These are phyloP conservation scores for Aspergillus kassunensis DNA, from an alignment of 495 filamentous ascomycete genomes.

Conservation along the genomic window DNA sequence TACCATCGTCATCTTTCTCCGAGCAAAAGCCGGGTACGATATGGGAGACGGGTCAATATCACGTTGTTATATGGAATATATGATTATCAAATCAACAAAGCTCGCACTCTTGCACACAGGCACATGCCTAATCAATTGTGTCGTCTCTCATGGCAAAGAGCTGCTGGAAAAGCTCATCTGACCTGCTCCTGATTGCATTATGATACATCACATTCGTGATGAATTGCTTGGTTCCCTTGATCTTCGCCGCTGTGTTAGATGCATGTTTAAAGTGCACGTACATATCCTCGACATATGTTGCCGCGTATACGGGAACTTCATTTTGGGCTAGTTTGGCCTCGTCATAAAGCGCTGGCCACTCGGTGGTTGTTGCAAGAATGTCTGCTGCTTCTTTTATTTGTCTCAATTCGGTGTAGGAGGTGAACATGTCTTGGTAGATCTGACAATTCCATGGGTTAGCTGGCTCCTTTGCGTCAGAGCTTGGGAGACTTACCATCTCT, in stretches of 20 bases:
- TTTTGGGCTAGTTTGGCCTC: slow-evolving; percentile 67
- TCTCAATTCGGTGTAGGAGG: slow-evolving; percentile 66
- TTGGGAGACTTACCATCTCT: slow-evolving; percentile 61
- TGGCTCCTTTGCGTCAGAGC: not conserved
- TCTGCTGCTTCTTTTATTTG: slow-evolving; percentile 62
- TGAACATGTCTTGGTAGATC: slow-evolving; percentile 77
- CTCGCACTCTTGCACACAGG: too few species aligned
- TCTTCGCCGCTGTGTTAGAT: slow-evolving; percentile 66
- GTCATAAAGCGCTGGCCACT: slow-evolving; percentile 79
- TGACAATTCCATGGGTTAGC: slow-evolving; percentile 13
- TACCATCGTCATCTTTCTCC: too few species aligned
- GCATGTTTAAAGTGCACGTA: slow-evolving; percentile 79
- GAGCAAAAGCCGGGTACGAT: too few species aligned
- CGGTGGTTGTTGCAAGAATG: slow-evolving; percentile 57
- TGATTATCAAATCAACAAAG: too few species aligned
- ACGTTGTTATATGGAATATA: too few species aligned
- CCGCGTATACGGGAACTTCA: slow-evolving; percentile 83
- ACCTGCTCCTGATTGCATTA: slow-evolving; percentile 67
- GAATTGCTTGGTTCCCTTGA: slow-evolving; percentile 73
- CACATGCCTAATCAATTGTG: slow-evolving; percentile 54
- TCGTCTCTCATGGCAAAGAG: slow-evolving; percentile 72
- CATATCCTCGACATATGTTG: slow-evolving; percentile 88
- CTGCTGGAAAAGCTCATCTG: slow-evolving; percentile 67
- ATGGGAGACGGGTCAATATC: too few species aligned
- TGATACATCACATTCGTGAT: slow-evolving; percentile 87